These are phyloP conservation scores for Kentomonas sorsogonicus DNA, from an alignment of 208 protist species.

Conservation along the genomic window DNA sequence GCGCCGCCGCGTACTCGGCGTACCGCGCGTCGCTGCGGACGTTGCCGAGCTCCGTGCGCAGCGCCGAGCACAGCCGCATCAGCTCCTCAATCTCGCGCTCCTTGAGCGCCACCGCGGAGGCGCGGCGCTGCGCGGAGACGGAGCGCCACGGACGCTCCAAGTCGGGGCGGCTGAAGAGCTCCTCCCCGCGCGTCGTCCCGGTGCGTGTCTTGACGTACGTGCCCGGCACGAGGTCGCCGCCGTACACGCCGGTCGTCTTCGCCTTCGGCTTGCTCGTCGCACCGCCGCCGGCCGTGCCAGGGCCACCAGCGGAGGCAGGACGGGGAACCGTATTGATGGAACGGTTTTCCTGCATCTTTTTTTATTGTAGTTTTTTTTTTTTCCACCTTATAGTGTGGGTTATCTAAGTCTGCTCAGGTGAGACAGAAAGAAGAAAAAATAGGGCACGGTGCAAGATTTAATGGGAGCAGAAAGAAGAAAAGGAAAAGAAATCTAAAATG, in stretches of 20 bases:
- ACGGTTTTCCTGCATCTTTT: slow-evolving; percentile 12
- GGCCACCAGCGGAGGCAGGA: too few relatives aligned
- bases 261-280: background rate
- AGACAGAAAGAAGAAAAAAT: slow-evolving; percentile 4
- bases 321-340: background rate
- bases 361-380: slow-evolving; percentile 12
- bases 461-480: background rate
- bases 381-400: slow-evolving; percentile 8
- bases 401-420: background rate
- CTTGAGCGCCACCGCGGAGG: slow-evolving; percentile 56
- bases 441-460: too few relatives aligned
- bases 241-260: slow-evolving; percentile 69
- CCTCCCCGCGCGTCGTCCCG: slow-evolving; percentile 70
- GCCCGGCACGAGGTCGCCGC: slow-evolving; percentile 51
- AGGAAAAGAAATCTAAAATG: background rate
- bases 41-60: slow-evolving; percentile 79
- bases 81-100: slow-evolving; percentile 87
- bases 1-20: slow-evolving; percentile 51
- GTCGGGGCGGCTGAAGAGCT: slow-evolving; percentile 82
- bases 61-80: slow-evolving; percentile 66
- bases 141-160: slow-evolving; percentile 85
- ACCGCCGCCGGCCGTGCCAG: too few relatives aligned
- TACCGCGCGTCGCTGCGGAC: slow-evolving; percentile 60
- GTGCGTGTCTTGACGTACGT: slow-evolving; percentile 70
- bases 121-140: slow-evolving; percentile 32